These are phyloP conservation scores for Apiospora arundinis DNA, from an alignment of 2,329 filamentous ascomycete genomes.

Conservation along the genomic window DNA sequence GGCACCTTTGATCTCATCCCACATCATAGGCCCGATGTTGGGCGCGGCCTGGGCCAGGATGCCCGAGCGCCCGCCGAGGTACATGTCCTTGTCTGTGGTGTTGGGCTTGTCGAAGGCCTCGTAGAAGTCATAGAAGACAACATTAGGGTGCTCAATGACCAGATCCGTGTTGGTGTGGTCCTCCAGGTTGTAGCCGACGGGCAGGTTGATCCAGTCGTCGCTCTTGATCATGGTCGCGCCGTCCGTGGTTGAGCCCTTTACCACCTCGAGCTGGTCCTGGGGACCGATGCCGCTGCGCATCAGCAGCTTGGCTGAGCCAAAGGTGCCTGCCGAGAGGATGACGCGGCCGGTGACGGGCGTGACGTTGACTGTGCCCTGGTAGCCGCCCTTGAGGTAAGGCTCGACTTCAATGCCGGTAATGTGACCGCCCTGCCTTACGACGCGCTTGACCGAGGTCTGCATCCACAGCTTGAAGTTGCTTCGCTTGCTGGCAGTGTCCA, in stretches of 20 bases:
- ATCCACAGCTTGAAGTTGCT: constrained; percentile 73
- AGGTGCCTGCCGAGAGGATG: constrained; percentile 71
- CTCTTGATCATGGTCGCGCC: constrained; percentile 57
- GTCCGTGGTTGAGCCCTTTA: constrained; percentile 54
- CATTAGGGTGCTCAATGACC: constrained; percentile 51
- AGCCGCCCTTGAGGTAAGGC: constrained; percentile 57
- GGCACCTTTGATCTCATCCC: constrained; percentile 61
- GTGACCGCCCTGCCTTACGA: constrained; percentile 66
- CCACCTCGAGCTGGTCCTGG: constrained; percentile 61
- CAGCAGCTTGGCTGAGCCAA: constrained; percentile 73
- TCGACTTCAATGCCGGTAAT: constrained; percentile 73
- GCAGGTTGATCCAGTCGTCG: constrained; percentile 62
- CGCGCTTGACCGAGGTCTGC: constrained; percentile 69
- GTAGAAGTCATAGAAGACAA: constrained; percentile 71
- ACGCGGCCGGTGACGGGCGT: constrained; percentile 67
- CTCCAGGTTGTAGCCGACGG: constrained; percentile 65
- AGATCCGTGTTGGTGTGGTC: constrained; percentile 62
- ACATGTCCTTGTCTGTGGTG: constrained; percentile 48
- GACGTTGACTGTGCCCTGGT: constrained; percentile 65
- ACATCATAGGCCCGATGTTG: constrained; percentile 68
- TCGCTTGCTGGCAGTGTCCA: constrained; percentile 64
- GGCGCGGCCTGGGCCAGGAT: constrained; percentile 70
- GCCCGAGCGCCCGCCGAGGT: constrained; percentile 59
- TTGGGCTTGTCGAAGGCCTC: constrained; percentile 61
- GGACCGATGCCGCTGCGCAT: constrained; percentile 75